These are phyloP conservation scores for Turnera subulata DNA, from an alignment of 345 rosid genomes.

Conservation along the genomic window DNA sequence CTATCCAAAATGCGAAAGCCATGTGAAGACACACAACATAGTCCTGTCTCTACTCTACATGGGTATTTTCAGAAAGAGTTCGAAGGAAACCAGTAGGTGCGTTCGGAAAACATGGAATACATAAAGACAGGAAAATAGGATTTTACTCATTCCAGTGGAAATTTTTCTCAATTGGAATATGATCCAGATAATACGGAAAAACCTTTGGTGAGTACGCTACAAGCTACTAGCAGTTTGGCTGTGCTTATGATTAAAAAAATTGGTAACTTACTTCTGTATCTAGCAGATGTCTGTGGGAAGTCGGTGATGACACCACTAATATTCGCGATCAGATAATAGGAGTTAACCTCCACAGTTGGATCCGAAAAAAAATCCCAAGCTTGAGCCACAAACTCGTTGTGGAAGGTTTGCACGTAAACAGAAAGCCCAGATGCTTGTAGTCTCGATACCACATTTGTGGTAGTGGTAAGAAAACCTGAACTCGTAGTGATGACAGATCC, in stretches of 20 bases:
- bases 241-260: neutral
- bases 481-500: slow-evolving; percentile 40
- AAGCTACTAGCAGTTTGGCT: no score
- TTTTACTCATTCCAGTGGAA: no score
- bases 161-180: no score
- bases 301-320: slow-evolving; percentile 72
- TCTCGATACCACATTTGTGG: slow-evolving; percentile 44
- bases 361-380: slow-evolving; percentile 87
- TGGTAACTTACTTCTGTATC: slow-evolving; percentile 64
- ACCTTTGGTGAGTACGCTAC: neutral
- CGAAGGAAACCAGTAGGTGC: no score
- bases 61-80: no score
- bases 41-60: no score
- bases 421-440: slow-evolving; percentile 48
- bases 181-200: neutral
- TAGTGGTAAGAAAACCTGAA: slow-evolving; percentile 22
- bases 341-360: slow-evolving; percentile 69
- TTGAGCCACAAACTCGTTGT: slow-evolving; percentile 85
- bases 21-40: no score
- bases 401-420: slow-evolving; percentile 62
- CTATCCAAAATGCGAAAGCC: no score
- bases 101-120: no score
- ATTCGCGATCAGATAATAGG: slow-evolving; percentile 18
- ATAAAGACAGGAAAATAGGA: no score
- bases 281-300: slow-evolving; percentile 69